These are phyloP conservation scores for Wilhelminamyces savonicus DNA, from an alignment of 805 yeast species.

Conservation along the genomic window DNA sequence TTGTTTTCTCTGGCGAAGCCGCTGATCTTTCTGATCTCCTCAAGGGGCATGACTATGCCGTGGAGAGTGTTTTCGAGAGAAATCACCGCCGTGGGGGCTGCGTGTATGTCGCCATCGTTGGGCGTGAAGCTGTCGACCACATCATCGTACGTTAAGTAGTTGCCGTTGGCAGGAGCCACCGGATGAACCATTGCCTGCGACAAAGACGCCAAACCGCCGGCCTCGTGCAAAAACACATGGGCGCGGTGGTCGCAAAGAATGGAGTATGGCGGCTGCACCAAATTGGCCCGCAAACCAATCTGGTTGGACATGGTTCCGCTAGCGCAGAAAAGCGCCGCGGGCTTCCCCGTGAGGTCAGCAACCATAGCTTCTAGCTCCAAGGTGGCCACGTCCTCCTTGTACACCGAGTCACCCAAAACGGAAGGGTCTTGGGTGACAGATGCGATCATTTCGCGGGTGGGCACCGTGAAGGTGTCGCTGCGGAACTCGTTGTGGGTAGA, in stretches of 20 bases:
- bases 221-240: slow-evolving; percentile 79
- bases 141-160: slow-evolving; percentile 75
- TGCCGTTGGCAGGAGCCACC: slow-evolving; percentile 70
- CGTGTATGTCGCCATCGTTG: slow-evolving; percentile 79
- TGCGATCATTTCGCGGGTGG: slow-evolving; percentile 61
- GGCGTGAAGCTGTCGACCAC: slow-evolving; percentile 53
- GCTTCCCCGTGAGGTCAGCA: slow-evolving; percentile 68
- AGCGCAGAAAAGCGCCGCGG: slow-evolving; percentile 75
- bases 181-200: slow-evolving; percentile 91
- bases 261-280: slow-evolving; percentile 80
- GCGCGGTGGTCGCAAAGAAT: slow-evolving; percentile 80
- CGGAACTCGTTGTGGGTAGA: slow-evolving; percentile 34
- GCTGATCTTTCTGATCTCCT: slow-evolving; percentile 67
- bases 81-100: slow-evolving; percentile 80
- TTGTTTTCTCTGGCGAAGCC: slow-evolving; percentile 58
- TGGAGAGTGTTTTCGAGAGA: slow-evolving; percentile 85
- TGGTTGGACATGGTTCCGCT: slow-evolving; percentile 92
- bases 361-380: slow-evolving; percentile 56
- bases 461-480: slow-evolving; percentile 88
- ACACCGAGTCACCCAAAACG: slow-evolving; percentile 83
- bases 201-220: slow-evolving; percentile 84
- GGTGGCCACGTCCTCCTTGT: slow-evolving; percentile 74
- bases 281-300: slow-evolving; percentile 69
- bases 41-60: slow-evolving; percentile 75
- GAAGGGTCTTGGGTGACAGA: slow-evolving; percentile 27